A percentile compares a stretch with the other conserved stretches of the same genome.
Conservation (phyloP, 1,284 basidiomycete genomes). For the Cystobasidium sp. region DNA sequence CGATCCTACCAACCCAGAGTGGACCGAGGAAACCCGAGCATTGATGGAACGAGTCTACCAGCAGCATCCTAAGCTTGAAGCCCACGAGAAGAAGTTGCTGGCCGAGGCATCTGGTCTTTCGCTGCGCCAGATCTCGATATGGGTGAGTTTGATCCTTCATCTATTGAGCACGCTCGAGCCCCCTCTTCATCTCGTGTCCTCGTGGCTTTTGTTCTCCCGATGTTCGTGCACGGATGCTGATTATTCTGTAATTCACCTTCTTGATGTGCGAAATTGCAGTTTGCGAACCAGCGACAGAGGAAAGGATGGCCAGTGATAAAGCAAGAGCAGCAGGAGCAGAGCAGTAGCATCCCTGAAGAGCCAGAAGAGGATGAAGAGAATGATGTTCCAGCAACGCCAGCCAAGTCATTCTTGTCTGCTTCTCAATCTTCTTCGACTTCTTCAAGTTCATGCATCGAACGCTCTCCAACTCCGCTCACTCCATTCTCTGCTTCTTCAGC, state of each 20-base stretch:
- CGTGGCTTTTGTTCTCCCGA: conserved; percentile 5
- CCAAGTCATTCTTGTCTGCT: background rate
- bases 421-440: conserved; percentile 16
- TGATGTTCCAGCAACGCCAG: background rate
- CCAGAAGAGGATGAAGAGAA: background rate
- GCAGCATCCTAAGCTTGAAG: conserved; percentile 13
- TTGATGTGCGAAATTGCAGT: background rate
- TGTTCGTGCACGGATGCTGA: background rate
- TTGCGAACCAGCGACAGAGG: conserved; percentile 30
- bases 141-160: conserved; percentile 32
- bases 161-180: conserved; percentile 14
- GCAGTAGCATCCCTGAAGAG: background rate
- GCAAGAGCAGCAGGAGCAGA: conserved; percentile 14
- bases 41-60: conserved; percentile 11
- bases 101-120: conserved; percentile 28
- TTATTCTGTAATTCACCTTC: background rate
- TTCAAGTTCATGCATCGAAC: conserved; percentile 9
- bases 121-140: conserved; percentile 27
- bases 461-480: conserved; percentile 4
- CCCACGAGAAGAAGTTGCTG: conserved; percentile 34
- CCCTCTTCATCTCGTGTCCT: background rate
- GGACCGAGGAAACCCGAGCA: background rate
- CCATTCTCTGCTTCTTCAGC: background rate
- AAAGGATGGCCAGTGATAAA: conserved; percentile 10
- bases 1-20: too few relatives aligned